Evolutionary conservation across 2,329 filamentous ascomycete species (phyloP).

Genomic region (Myrmaecium sp.): DNA sequence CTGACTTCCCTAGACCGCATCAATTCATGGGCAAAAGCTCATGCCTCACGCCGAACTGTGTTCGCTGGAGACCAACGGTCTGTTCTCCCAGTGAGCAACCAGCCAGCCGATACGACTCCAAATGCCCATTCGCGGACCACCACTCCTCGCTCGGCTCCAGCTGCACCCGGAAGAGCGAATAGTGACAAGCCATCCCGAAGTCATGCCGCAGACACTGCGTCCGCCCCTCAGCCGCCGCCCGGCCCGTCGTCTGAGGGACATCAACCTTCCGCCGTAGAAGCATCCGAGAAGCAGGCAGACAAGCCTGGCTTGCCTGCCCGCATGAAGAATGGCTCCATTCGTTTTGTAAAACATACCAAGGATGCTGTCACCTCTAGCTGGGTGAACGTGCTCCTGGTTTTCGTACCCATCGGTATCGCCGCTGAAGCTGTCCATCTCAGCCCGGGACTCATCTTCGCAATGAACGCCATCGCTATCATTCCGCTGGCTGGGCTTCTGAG

Average conservation of each 20-base stretch:
- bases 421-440: constrained; percentile 31
- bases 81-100: constrained; percentile 12
- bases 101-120: constrained; percentile 10
- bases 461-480: constrained; percentile 35
- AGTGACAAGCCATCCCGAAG: constrained; percentile 8
- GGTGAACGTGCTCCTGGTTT: constrained; percentile 61
- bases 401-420: constrained; percentile 62
- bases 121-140: constrained; percentile 6
- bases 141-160: constrained; percentile 8
- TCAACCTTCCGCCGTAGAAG: constrained; percentile 35
- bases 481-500: constrained; percentile 31
- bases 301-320: constrained; percentile 32
- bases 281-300: constrained; percentile 11
- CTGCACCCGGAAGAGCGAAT: constrained; percentile 11
- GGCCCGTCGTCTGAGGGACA: constrained; percentile 29
- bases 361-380: constrained; percentile 54
- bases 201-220: constrained; percentile 13
- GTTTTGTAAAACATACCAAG: constrained; percentile 37
- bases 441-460: constrained; percentile 29
- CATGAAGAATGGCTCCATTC: constrained; percentile 31
- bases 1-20: constrained; percentile 33
- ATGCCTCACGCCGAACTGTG: constrained; percentile 27
- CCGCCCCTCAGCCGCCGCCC: constrained; percentile 13
- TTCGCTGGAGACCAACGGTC: constrained; percentile 3
- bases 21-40: constrained; percentile 31